Evolutionary conservation across 805 yeast species (phyloP).

Genomic region (Cyberlindnera lachancei): DNA sequence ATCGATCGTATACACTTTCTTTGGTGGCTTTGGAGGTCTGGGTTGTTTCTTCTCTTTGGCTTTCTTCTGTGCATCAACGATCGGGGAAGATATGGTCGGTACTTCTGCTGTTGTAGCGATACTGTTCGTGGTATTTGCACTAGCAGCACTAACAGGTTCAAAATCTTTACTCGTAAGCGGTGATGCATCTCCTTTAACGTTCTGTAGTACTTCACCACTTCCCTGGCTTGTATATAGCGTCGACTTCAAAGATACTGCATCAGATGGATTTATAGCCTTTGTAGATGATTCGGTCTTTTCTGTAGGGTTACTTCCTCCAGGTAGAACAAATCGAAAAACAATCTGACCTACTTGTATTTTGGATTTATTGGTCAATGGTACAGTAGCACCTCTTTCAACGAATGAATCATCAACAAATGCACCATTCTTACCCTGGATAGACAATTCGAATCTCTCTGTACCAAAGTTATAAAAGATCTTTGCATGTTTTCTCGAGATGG

Average conservation of each 20-base stretch:
- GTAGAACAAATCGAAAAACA: slow-evolving; percentile 80
- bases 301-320: slow-evolving; percentile 48
- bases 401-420: slow-evolving; percentile 92
- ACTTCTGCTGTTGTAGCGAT: neutral
- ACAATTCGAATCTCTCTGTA: slow-evolving; percentile 85
- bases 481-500: slow-evolving; percentile 91
- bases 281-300: slow-evolving; percentile 23
- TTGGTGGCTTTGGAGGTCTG: slow-evolving; percentile 44
- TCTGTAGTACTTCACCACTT: slow-evolving; percentile 4
- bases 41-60: slow-evolving; percentile 38
- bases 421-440: slow-evolving; percentile 91
- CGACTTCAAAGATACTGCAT: slow-evolving; percentile 50
- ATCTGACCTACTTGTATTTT: slow-evolving; percentile 92
- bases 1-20: slow-evolving; percentile 63
- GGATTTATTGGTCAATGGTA: slow-evolving; percentile 74
- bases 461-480: slow-evolving; percentile 95
- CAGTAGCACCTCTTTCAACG: slow-evolving; percentile 86
- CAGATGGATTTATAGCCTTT: slow-evolving; percentile 49
- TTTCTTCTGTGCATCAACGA: slow-evolving; percentile 19
- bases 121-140: slow-evolving; percentile 1
- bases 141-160: slow-evolving; percentile 16
- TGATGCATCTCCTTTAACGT: slow-evolving; percentile 12
- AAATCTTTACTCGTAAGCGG: slow-evolving; percentile 18
- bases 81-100: neutral
- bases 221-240: slow-evolving; percentile 32